Percentiles rank a stretch among this genome's conserved stretches.
Conservation (phyloP, 495 filamentous ascomycete genomes). For the Neurospora africana region DNA sequence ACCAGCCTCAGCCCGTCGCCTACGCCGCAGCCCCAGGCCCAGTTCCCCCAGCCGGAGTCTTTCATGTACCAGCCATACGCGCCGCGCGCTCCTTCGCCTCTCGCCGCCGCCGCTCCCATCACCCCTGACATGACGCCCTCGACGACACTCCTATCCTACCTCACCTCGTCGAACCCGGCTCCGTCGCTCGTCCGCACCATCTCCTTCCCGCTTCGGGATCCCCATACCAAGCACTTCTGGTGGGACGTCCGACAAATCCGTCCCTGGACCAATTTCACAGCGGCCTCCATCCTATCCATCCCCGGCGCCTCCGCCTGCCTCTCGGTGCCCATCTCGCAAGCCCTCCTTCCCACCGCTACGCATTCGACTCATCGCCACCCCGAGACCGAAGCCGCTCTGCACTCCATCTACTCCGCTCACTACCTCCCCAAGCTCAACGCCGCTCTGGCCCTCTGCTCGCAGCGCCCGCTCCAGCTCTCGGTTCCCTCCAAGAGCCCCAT, state of each 20-base stretch:
- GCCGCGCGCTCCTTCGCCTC: slow-evolving; percentile 41
- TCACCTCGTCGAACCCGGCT: slow-evolving; percentile 66
- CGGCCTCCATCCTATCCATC: slow-evolving; percentile 61
- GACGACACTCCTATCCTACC: slow-evolving; percentile 65
- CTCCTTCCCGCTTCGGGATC: slow-evolving; percentile 56
- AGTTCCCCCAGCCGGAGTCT: slow-evolving; percentile 25
- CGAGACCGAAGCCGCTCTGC: slow-evolving; percentile 61
- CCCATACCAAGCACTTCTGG: slow-evolving; percentile 76
- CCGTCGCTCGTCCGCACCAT: slow-evolving; percentile 74
- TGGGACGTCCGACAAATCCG: slow-evolving; percentile 86
- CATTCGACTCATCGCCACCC: slow-evolving; percentile 47
- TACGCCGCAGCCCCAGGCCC: slow-evolving; percentile 20
- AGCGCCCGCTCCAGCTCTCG: slow-evolving; percentile 48
- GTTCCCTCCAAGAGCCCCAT: slow-evolving; percentile 40
- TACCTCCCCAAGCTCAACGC: slow-evolving; percentile 73
- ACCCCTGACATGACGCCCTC: slow-evolving; percentile 37
- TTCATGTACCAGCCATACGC: slow-evolving; percentile 36
- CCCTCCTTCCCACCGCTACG: slow-evolving; percentile 50
- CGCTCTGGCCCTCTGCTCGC: slow-evolving; percentile 58
- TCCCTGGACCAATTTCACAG: slow-evolving; percentile 67
- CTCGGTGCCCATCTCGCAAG: slow-evolving; percentile 51
- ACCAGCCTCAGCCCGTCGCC: slow-evolving; percentile 22
- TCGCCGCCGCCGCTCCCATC: slow-evolving; percentile 28
- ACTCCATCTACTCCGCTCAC: slow-evolving; percentile 55
- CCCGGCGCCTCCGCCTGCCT: slow-evolving; percentile 65